phyloP scores from a whole-genome alignment of 352 stramenopile genomes.

The Sclerospora graminicola region DNA sequence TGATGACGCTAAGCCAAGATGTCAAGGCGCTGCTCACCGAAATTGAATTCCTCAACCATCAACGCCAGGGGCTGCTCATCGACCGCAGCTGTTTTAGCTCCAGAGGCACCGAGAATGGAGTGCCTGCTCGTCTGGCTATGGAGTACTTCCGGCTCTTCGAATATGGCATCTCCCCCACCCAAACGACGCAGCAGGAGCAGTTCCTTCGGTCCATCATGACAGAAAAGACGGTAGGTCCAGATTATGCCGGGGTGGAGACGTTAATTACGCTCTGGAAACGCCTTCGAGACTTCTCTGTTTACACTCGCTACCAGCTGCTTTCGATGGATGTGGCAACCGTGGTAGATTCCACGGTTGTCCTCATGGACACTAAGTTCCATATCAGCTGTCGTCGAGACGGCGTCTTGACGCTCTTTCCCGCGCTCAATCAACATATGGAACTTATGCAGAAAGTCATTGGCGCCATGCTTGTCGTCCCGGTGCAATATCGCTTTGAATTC shows the following conservation, averaged over 20 bases:
- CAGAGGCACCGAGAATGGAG: conserved; percentile 15
- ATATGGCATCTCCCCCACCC: conserved; percentile 24
- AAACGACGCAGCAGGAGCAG: conserved; percentile 23
- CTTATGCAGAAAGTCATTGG: conserved; percentile 42
- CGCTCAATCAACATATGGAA: conserved; percentile 26
- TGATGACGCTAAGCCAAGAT: conserved; percentile 28
- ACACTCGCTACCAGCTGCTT: conserved; percentile 23
- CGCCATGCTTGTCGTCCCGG: conserved; percentile 24
- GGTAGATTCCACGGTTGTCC: conserved; percentile 34
- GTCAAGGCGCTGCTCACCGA: conserved; percentile 27
- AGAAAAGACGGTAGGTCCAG: conserved; percentile 26
- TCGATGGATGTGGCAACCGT: conserved; percentile 23
- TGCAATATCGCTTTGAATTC: conserved; percentile 49
- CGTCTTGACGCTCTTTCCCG: conserved; percentile 33
- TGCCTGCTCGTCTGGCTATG: conserved; percentile 24
- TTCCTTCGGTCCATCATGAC: conserved; percentile 50
- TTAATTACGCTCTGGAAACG: conserved; percentile 37
- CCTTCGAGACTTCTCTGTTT: conserved; percentile 31
- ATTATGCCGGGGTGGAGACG: conserved; percentile 37
- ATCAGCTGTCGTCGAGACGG: conserved; percentile 31
- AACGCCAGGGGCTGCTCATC: conserved; percentile 18
- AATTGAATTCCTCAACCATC: conserved; percentile 27
- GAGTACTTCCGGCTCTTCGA: conserved; percentile 54
- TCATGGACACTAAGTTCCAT: conserved; percentile 29
- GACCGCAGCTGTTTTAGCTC: conserved; percentile 25